These are phyloP conservation scores for Zelopaecilomyces penicillatus DNA, from an alignment of 2,329 filamentous ascomycete species.

Conservation along the genomic window DNA sequence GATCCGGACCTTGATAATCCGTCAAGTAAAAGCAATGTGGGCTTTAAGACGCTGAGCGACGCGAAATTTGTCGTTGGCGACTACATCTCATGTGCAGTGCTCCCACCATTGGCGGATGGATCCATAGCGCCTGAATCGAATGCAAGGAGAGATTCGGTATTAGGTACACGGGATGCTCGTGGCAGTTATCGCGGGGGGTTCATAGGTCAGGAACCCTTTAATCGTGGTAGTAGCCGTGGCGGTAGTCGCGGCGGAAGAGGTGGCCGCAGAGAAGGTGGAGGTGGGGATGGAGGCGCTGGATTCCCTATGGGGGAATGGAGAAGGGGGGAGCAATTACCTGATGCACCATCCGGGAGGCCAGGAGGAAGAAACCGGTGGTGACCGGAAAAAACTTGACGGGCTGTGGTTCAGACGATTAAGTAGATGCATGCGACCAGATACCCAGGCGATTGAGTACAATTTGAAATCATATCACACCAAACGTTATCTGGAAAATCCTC, in stretches of 20 bases:
- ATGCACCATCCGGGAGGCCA: slow-evolving; percentile 30
- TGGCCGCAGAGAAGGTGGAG: slow-evolving; percentile 11
- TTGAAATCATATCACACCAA: neutral
- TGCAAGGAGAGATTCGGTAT: slow-evolving; percentile 17
- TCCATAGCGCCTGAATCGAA: slow-evolving; percentile 56
- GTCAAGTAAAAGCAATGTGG: slow-evolving; percentile 42
- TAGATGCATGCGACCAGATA: slow-evolving; percentile 16
- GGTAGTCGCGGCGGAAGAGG: slow-evolving; percentile 31
- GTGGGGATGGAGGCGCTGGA: slow-evolving; percentile 18
- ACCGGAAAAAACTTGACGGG: neutral
- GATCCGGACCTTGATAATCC: slow-evolving; percentile 26
- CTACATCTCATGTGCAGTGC: slow-evolving; percentile 73
- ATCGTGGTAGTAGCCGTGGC: slow-evolving; percentile 27
- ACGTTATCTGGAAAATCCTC: too few species aligned
- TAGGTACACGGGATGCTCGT: slow-evolving; percentile 14
- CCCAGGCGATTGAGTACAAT: slow-evolving; percentile 12
- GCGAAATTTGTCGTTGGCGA: slow-evolving; percentile 82
- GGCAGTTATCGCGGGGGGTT: slow-evolving; percentile 17
- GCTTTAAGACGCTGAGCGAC: slow-evolving; percentile 66
- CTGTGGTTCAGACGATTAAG: neutral
- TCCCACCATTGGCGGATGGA: slow-evolving; percentile 67
- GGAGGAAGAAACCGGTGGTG: slow-evolving; percentile 23
- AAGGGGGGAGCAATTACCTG: slow-evolving; percentile 54
- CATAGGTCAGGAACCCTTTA: slow-evolving; percentile 18
- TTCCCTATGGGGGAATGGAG: slow-evolving; percentile 55